Percentiles rank a stretch among this genome's conserved stretches.
Conservation (phyloP, 2,329 filamentous ascomycete genomes). For the Clonostachys solani region DNA sequence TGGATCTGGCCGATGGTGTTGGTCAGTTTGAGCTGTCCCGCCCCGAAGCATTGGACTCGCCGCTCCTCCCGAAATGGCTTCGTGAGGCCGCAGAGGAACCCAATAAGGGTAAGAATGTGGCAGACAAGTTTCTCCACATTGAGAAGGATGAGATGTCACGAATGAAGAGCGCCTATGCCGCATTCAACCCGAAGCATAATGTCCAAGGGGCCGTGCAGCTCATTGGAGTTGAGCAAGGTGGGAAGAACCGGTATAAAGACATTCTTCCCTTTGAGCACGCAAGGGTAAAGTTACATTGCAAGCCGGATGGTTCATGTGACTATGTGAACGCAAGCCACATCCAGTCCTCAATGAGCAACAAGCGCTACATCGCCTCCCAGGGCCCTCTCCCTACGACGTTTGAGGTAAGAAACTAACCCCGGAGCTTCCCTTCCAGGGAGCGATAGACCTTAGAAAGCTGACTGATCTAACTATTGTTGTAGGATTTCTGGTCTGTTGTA, state of each 20-base stretch:
- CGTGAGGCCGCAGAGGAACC: slow-evolving; percentile 58
- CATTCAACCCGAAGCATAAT: slow-evolving; percentile 34
- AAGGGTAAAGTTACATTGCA: slow-evolving; percentile 72
- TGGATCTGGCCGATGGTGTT: slow-evolving; percentile 90
- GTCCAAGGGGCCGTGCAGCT: slow-evolving; percentile 56
- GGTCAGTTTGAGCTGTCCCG: slow-evolving; percentile 66
- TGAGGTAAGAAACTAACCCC: slow-evolving; percentile 51
- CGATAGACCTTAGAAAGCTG: slow-evolving; percentile 7
- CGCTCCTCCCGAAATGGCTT: slow-evolving; percentile 72
- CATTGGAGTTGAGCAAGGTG: slow-evolving; percentile 89
- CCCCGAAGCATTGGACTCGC: slow-evolving; percentile 37
- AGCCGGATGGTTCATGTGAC: slow-evolving; percentile 69
- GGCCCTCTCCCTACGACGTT: slow-evolving; percentile 91
- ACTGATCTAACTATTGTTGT: slow-evolving; percentile 9
- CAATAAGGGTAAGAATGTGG: slow-evolving; percentile 75
- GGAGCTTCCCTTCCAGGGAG: not conserved
- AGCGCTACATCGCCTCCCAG: slow-evolving; percentile 93
- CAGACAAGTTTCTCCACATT: slow-evolving; percentile 78
- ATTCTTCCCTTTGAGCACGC: slow-evolving; percentile 96
- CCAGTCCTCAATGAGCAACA: slow-evolving; percentile 75
- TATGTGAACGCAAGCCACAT: slow-evolving; percentile 95
- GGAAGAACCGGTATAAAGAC: slow-evolving; percentile 96
- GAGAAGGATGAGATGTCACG: slow-evolving; percentile 83
- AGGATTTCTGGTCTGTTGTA: slow-evolving; percentile 97
- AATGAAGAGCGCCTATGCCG: slow-evolving; percentile 76